phyloP scores from a whole-genome alignment of 352 stramenopile species.

The Phytophthora cactorum region DNA sequence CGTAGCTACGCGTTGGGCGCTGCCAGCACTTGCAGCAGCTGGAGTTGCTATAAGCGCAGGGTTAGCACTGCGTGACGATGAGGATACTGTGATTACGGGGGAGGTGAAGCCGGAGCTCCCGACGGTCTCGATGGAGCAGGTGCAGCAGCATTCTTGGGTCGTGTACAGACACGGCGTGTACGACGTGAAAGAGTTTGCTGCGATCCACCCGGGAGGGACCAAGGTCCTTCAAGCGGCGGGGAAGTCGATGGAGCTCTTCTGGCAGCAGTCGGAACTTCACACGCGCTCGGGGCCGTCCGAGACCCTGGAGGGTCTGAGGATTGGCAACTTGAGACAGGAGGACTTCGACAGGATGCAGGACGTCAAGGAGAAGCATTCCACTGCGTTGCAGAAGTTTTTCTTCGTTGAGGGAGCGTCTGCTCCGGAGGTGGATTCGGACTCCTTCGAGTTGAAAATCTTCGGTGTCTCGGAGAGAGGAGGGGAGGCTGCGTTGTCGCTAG shows the following conservation, averaged over 20 bases:
- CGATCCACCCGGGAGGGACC: constrained; percentile 18
- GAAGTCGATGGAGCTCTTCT: constrained; percentile 35
- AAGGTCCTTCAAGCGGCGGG: constrained; percentile 26
- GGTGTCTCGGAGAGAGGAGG: not conserved
- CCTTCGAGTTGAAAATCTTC: constrained; percentile 23
- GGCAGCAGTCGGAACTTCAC: constrained; percentile 30
- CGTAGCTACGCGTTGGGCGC: not conserved
- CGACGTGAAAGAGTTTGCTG: constrained; percentile 30
- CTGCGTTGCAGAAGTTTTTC: constrained; percentile 12
- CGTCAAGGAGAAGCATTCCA: constrained; percentile 2
- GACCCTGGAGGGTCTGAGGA: constrained; percentile 21
- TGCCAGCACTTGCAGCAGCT: constrained; percentile 3
- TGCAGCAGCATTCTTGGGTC: constrained; percentile 23
- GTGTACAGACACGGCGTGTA: constrained; percentile 35
- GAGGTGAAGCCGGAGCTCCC: constrained; percentile 14
- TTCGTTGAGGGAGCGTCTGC: constrained; percentile 17
- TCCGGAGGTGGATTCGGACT: constrained; percentile 2
- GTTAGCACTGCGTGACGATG: not conserved
- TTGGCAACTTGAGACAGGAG: constrained; percentile 26
- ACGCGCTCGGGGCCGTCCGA: constrained; percentile 1
- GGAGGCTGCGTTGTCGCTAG: constrained; percentile 62
- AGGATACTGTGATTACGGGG: not conserved
- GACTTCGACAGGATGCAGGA: constrained; percentile 25
- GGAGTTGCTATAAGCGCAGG: constrained; percentile 3
- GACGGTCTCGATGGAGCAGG: constrained; percentile 29